These are phyloP conservation scores for Parastagonospora avenae DNA, from an alignment of 2,329 filamentous ascomycete species.

Conservation along the genomic window DNA sequence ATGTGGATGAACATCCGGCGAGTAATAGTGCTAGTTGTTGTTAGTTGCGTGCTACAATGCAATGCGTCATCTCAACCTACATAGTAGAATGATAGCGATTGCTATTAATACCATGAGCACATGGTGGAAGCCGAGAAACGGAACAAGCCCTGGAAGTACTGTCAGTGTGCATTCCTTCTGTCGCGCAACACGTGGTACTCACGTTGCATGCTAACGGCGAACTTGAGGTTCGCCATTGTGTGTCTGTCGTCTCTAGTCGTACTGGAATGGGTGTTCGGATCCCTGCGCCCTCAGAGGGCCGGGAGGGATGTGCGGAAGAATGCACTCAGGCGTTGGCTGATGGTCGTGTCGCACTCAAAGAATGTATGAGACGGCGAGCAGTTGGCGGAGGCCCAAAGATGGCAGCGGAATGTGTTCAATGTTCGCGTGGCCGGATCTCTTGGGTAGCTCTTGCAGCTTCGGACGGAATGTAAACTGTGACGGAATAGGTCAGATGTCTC, in stretches of 20 bases:
- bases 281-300: constrained; percentile 51
- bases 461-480: constrained; percentile 40
- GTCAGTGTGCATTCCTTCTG: constrained; percentile 30
- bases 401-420: constrained; percentile 25
- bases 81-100: constrained; percentile 89
- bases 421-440: constrained; percentile 21
- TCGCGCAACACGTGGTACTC: constrained; percentile 21
- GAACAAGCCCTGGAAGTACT: constrained; percentile 57
- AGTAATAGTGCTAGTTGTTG: constrained; percentile 74
- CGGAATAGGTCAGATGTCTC: constrained; percentile 39
- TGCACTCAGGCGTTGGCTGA: constrained; percentile 35
- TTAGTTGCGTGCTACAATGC: constrained; percentile 28
- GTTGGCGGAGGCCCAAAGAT: constrained; percentile 26
- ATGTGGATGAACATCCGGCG: constrained; percentile 95
- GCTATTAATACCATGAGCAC: constrained; percentile 98
- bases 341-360: constrained; percentile 17
- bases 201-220: constrained; percentile 59
- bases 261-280: constrained; percentile 29
- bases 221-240: constrained; percentile 56
- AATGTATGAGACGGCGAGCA: constrained; percentile 26
- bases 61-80: constrained; percentile 61
- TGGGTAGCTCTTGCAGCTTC: constrained; percentile 33
- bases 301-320: constrained; percentile 38
- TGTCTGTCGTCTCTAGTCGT: constrained; percentile 27
- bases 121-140: constrained; percentile 74